Evolutionary conservation across 495 filamentous ascomycete genomes (phyloP), one percentile per base, ranked within the genome.

Genomic region (Neurospora pannonica): DNA sequence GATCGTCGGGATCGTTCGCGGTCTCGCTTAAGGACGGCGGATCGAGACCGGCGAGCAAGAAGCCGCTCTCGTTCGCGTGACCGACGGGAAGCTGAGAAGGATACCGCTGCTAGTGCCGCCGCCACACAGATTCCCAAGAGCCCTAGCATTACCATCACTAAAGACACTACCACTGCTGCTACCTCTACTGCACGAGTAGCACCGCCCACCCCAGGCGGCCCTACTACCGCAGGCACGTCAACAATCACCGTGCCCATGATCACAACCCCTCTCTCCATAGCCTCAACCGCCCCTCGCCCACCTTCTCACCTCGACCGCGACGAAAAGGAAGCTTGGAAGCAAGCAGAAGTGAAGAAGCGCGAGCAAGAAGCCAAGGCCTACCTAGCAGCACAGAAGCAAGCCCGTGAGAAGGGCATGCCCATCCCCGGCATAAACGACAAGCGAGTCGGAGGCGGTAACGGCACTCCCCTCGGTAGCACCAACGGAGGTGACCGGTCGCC

Each of bases 291-390:
- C 0, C 75, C 75, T 21, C 78, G 80, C 8, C 82, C 79, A 1
- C 76, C 82, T 9, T 81, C 81, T 5, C 75, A 72, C 39, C 69
- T 82, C 10, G 78, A 77, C 72, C 78, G 76, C 24, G 77, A 78
- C 19, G 82, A 82, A 28, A 78, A 78, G 38, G 85, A 85, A 78
- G 83, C 82, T 3, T 85, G 85, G 85, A 88, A 88, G 74, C 86
- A 85, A 73, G 83, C 82, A 46, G 86, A 87, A 76, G 85, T 87
- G 70, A 87, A 84, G 79, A 84, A 86, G 73, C 85, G 87, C n/a
- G 87, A 88, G 73, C 82, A 85, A 71, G 87, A 89, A 80, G 87
- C 87, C n/a, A 88, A 87, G 75, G 85, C 85, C 17, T 89, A 88
- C 75, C 80, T 88, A 19, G 86, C 86, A 10, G 86, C 85, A 6